Evolutionary conservation across 768 basidiomycete genomes (phyloP).

Genomic region (Lactifluus hygrophoroides): DNA sequence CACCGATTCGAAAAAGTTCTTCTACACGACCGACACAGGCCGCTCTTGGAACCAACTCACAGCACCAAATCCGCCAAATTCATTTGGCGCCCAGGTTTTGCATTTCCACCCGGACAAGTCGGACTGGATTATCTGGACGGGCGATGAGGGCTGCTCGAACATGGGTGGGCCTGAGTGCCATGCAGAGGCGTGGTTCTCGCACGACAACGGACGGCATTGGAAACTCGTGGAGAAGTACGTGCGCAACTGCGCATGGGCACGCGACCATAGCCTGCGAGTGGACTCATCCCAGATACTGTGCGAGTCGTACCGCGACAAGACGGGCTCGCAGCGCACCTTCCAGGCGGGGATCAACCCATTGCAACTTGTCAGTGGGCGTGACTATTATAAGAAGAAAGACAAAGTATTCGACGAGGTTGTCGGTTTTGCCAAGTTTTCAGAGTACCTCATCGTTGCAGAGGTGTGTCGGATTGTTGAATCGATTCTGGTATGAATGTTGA

Average conservation of each 20-base stretch:
- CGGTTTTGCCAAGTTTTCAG: constrained; percentile 94
- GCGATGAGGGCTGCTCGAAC: constrained; percentile 56
- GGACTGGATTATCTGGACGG: constrained; percentile 87
- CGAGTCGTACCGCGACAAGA: constrained; percentile 78
- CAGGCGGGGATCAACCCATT: constrained; percentile 48
- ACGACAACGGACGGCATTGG: constrained; percentile 77
- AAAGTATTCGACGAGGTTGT: constrained; percentile 82
- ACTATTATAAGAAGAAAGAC: constrained; percentile 63
- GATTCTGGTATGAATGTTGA: not conserved
- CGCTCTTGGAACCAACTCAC: constrained; percentile 49
- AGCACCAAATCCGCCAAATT: constrained; percentile 69
- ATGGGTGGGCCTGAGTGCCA: constrained; percentile 46
- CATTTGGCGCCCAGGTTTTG: constrained; percentile 64
- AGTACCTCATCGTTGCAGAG: constrained; percentile 93
- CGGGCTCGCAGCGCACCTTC: constrained; percentile 64
- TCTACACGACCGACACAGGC: constrained; percentile 80
- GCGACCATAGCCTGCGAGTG: constrained; percentile 65
- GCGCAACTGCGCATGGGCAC: constrained; percentile 85
- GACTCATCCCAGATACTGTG: constrained; percentile 89
- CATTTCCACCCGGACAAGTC: constrained; percentile 77
- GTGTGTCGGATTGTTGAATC: constrained; percentile 31
- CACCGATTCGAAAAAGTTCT: constrained; percentile 54
- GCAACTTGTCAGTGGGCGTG: constrained; percentile 67
- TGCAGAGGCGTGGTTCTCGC: constrained; percentile 64
- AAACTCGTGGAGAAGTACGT: constrained; percentile 74